Conservation (phyloP, 1,139 yeast genomes). For the Candida neerlandica region DNA sequence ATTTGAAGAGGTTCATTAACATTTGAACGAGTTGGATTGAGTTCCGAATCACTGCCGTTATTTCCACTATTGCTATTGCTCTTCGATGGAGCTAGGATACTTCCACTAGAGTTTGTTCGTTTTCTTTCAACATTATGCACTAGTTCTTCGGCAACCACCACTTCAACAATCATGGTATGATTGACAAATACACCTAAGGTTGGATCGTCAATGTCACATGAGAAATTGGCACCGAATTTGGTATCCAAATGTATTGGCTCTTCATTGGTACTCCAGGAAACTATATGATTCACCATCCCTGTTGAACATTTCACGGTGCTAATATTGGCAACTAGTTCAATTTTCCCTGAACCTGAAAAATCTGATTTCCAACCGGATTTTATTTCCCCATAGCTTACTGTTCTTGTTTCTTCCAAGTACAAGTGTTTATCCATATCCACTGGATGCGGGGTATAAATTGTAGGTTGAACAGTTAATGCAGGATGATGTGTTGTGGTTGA, state of each 20-base stretch:
- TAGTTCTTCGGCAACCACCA: constrained; percentile 90
- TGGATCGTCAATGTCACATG: constrained; percentile 85
- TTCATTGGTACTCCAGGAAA: constrained; percentile 30
- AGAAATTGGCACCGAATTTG: constrained; percentile 56
- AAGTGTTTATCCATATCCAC: constrained; percentile 32
- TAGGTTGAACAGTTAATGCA: constrained; percentile 9
- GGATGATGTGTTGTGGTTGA: constrained; percentile 1
- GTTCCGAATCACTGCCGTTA: neutral
- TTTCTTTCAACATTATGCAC: constrained; percentile 38
- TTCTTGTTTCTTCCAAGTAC: constrained; percentile 70
- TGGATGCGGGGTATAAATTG: constrained; percentile 13
- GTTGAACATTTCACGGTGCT: constrained; percentile 59
- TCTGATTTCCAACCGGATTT: constrained; percentile 96
- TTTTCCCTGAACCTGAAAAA: constrained; percentile 70
- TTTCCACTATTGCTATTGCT: constrained; percentile 17
- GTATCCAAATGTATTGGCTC: constrained; percentile 26
- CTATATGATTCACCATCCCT: constrained; percentile 42
- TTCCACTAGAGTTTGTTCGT: constrained; percentile 18
- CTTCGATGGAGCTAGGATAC: constrained; percentile 25
- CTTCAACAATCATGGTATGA: constrained; percentile 79
- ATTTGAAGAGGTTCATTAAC: constrained; percentile 6
- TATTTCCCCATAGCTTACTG: constrained; percentile 76
- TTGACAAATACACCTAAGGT: constrained; percentile 73
- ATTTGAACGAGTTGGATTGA: constrained; percentile 4
- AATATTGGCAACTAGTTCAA: constrained; percentile 75